phyloP scores from a whole-genome alignment of 331 rosid species.

The Malus hybrid region DNA sequence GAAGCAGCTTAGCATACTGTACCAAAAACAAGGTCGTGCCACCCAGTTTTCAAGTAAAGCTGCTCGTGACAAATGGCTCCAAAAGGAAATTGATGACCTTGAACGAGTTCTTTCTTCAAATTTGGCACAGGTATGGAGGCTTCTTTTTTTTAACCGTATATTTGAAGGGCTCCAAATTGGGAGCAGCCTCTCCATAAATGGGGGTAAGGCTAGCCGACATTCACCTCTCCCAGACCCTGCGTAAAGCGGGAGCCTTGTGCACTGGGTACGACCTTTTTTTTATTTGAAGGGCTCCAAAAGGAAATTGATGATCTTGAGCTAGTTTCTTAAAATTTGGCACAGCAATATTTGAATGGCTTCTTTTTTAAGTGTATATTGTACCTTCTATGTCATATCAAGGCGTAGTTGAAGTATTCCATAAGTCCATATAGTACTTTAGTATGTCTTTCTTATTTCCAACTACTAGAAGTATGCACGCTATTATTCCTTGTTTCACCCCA shows the following conservation, averaged over 20 bases:
- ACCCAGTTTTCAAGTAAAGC: slow-evolving; percentile 95
- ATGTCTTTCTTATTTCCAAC: not conserved
- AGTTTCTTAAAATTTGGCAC: slow-evolving; percentile 63
- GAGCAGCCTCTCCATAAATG: too few relatives aligned
- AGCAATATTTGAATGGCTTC: slow-evolving; percentile 20
- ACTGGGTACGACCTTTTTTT: too few relatives aligned
- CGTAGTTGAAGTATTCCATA: not conserved
- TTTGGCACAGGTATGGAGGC: slow-evolving; percentile 54
- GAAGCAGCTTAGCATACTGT: slow-evolving; percentile 93
- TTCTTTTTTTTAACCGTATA: not conserved
- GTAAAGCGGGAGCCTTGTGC: too few relatives aligned
- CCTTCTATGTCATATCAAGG: not conserved
- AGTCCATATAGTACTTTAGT: not conserved
- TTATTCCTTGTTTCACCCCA: not conserved
- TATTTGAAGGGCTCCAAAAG: slow-evolving; percentile 52
- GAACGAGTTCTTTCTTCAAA: slow-evolving; percentile 74
- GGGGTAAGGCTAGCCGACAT: too few relatives aligned
- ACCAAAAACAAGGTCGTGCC: slow-evolving; percentile 98
- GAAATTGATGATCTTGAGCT: not conserved
- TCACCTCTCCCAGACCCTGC: too few relatives aligned
- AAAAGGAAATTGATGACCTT: slow-evolving; percentile 84
- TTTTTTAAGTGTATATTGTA: not conserved
- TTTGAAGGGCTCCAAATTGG: slow-evolving; percentile 63
- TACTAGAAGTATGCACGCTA: not conserved
- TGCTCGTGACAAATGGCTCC: slow-evolving; percentile 99